phyloP scores from a whole-genome alignment of 129 eudicot genomes.

The Arctium minus region DNA sequence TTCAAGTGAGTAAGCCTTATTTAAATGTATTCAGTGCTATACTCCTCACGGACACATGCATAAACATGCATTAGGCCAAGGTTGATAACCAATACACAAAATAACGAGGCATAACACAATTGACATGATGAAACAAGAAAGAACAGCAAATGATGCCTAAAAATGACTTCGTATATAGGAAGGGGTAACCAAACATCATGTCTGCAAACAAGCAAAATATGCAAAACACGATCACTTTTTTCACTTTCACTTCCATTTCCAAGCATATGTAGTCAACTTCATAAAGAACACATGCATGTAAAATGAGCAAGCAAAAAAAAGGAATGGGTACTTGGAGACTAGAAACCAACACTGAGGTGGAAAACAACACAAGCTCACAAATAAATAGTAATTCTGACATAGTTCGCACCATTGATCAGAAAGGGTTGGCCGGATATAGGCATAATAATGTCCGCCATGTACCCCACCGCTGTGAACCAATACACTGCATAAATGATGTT shows the following conservation, averaged over 20 bases:
- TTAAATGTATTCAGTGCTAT: neutral
- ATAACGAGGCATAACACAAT: neutral
- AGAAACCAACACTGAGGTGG: neutral
- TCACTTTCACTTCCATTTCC: neutral
- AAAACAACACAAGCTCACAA: constrained; percentile 6
- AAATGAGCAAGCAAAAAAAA: neutral
- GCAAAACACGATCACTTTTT: neutral
- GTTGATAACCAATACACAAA: neutral
- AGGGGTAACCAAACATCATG: constrained; percentile 1
- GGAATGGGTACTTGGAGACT: neutral
- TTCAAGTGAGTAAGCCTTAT: neutral
- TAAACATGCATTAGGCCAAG: neutral
- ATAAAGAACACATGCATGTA: neutral
- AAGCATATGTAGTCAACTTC: neutral
- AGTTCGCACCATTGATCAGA: constrained; percentile 69
- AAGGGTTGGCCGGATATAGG: constrained; percentile 83
- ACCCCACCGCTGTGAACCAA: constrained; percentile 97
- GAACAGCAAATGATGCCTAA: neutral
- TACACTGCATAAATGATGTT: constrained; percentile 59
- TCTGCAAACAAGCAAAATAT: constrained; percentile 4
- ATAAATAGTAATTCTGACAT: neutral
- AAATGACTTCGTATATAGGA: neutral
- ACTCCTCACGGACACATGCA: neutral
- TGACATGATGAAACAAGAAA: neutral
- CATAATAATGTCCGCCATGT: constrained; percentile 96